Conservation (phyloP, 1,284 basidiomycete genomes). For the Sporisorium exsertum region DNA sequence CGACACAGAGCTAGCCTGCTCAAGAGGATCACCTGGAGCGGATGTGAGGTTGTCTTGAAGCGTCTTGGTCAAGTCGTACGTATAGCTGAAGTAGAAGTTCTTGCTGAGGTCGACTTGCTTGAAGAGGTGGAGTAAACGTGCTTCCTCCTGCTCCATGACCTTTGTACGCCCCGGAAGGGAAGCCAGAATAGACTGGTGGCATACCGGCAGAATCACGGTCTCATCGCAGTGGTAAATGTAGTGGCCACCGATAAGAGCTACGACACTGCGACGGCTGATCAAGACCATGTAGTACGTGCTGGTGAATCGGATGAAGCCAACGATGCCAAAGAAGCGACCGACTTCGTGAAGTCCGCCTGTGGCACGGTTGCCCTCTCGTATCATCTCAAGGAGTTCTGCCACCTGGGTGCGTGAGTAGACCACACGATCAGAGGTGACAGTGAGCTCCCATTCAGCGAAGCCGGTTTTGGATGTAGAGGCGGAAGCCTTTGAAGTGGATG, state of each 20-base stretch:
- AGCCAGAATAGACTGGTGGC: conserved; percentile 55
- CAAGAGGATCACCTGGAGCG: conserved; percentile 37
- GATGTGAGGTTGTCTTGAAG: conserved; percentile 90
- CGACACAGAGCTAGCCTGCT: conserved; percentile 66
- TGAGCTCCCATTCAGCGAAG: conserved; percentile 57
- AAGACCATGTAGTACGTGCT: conserved; percentile 71
- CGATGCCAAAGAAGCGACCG: conserved; percentile 74
- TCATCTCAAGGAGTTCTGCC: conserved; percentile 88
- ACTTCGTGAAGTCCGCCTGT: conserved; percentile 86
- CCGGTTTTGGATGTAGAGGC: neutral
- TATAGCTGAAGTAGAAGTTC: conserved; percentile 99
- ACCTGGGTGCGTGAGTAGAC: conserved; percentile 89
- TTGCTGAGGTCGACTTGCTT: conserved; percentile 97
- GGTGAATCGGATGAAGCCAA: conserved; percentile 71
- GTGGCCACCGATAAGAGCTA: conserved; percentile 93
- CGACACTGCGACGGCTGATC: conserved; percentile 88
- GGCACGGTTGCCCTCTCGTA: conserved; percentile 90
- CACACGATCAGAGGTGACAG: conserved; percentile 60
- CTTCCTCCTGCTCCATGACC: conserved; percentile 62
- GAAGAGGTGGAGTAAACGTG: conserved; percentile 84
- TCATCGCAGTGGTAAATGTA: conserved; percentile 97
- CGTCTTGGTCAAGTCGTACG: conserved; percentile 95
- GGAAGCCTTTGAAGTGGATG: neutral
- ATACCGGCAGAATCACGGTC: conserved; percentile 80
- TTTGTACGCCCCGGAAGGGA: conserved; percentile 59